A percentile compares a stretch with the other conserved stretches of the same genome.
These are phyloP conservation scores for Wickerhamomyces canadensis DNA, from an alignment of 805 yeast species.

Conservation along the genomic window DNA sequence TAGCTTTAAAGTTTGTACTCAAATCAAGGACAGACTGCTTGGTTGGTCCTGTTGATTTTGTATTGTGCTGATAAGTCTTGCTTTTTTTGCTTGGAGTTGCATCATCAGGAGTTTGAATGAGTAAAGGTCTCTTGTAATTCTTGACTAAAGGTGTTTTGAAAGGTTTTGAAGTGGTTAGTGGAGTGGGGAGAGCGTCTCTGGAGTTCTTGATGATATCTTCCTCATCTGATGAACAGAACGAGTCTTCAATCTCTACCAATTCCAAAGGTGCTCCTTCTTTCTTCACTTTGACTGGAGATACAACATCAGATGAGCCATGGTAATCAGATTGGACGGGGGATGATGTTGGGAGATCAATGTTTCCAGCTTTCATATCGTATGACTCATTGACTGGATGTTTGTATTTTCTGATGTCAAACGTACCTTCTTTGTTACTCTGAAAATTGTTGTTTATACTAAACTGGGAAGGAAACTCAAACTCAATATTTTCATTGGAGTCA, in stretches of 20 bases:
- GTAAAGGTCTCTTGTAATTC: neutral
- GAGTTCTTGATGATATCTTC: too few relatives aligned
- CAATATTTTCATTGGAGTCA: too few relatives aligned
- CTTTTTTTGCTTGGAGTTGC: constrained; percentile 10
- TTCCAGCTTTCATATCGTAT: too few relatives aligned
- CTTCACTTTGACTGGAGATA: constrained; percentile 10
- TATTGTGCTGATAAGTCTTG: too few relatives aligned
- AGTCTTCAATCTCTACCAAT: constrained; percentile 8
- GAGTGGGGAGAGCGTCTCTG: constrained; percentile 14
- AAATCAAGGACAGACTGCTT: too few relatives aligned
- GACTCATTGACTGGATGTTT: neutral
- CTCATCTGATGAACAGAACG: constrained; percentile 9
- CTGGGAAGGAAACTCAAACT: neutral
- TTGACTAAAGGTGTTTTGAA: constrained; percentile 10
- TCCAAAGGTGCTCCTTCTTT: constrained; percentile 1
- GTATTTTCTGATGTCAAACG: neutral
- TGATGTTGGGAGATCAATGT: constrained; percentile 8
- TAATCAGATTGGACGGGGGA: constrained; percentile 4
- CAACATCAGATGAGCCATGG: neutral
- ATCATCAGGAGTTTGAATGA: constrained; percentile 14
- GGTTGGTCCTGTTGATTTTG: neutral
- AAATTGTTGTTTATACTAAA: neutral
- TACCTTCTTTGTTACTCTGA: neutral
- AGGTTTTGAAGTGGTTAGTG: constrained; percentile 7
- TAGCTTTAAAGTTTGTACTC: constrained; percentile 11